Conservation (phyloP, 345 rosid species). For the Pelargonium nanum region DNA sequence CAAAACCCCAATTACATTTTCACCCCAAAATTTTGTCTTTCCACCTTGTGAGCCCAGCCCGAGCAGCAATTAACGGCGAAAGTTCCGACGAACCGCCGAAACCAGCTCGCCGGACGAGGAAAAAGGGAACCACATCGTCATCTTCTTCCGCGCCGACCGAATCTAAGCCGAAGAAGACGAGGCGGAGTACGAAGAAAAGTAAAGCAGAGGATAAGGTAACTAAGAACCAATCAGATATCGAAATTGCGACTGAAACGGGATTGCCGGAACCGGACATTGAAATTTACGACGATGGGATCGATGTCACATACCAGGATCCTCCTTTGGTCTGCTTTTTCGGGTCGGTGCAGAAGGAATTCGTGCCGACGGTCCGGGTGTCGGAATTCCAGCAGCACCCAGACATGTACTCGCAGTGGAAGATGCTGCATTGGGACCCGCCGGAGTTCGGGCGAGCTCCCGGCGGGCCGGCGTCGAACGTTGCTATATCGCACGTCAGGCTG, state of each 20-base stretch:
- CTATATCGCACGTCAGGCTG: slow-evolving; percentile 69
- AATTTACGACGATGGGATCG: slow-evolving; percentile 68
- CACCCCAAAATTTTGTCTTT: not conserved
- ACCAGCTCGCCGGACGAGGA: no score
- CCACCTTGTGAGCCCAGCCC: not conserved
- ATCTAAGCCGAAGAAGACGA: slow-evolving; percentile 16
- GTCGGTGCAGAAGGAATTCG: slow-evolving; percentile 67
- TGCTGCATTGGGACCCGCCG: slow-evolving; percentile 93
- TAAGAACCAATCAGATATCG: slow-evolving; percentile 9
- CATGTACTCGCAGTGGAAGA: slow-evolving; percentile 80
- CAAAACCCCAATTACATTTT: not conserved
- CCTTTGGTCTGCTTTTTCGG: slow-evolving; percentile 87
- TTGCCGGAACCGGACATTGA: slow-evolving; percentile 16
- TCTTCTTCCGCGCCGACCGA: slow-evolving; percentile 16
- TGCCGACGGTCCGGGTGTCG: slow-evolving; percentile 73
- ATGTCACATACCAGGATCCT: slow-evolving; percentile 64
- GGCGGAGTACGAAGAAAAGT: slow-evolving; percentile 13
- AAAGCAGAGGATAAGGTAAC: slow-evolving; percentile 13
- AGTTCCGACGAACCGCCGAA: no score
- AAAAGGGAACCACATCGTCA: slow-evolving; percentile 32
- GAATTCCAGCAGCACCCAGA: slow-evolving; percentile 77
- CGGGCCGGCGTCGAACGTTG: slow-evolving; percentile 78
- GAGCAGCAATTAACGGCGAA: not conserved
- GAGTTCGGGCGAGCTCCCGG: slow-evolving; percentile 83
- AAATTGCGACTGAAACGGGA: slow-evolving; percentile 7